Evolutionary conservation across 257 asterid genomes (phyloP), one percentile per base, ranked within the genome.

Genomic region (Fraxinus cuspidata): DNA sequence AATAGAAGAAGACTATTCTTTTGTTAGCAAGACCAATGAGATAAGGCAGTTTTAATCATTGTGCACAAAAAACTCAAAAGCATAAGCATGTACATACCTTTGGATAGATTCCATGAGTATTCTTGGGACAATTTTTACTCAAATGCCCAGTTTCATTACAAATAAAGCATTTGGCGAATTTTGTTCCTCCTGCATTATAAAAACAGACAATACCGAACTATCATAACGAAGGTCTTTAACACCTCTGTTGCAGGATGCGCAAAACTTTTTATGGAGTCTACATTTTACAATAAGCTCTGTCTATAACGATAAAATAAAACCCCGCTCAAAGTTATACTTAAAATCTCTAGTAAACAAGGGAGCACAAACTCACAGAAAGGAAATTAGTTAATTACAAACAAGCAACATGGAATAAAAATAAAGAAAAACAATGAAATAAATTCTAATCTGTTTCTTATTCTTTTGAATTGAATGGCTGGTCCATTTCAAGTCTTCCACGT

Each of bases 81-180:
- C 67, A 71, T 34, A 34, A 42, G 51, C 16, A 42, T 25, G 66
- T 18, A 64, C 7, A 81, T 88, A 95, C 99, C 97, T 95, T 92
- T 13, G 96, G 96, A 75, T 93, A 95, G 68, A 95, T 91, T 81
- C 99, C 98, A 79, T 84, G 97, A 12, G 90, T 78, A 81, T 86
- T 95, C 87, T 88, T 85, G 74, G 97, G 96, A 81, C 99, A 95
- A 81, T 89, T 77, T 89, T 91, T 92, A 87, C 97, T 95, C 93
- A 95, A 87, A 91, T 95, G 99, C 44, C 99, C 99, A 32, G 88
- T 79, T 81, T 86, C 94, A 44, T 91, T 91, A 87, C 99, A 95
- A 82, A 95, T 91, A 89, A 95, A 95, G 89, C 99, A 95, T 63
- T 70, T 88, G 35, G 99, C 98, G 44, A 87, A 95, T 83, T 70